These are phyloP conservation scores for Pouteria campechiana DNA, from an alignment of 179 eudicot genomes.

Conservation along the genomic window DNA sequence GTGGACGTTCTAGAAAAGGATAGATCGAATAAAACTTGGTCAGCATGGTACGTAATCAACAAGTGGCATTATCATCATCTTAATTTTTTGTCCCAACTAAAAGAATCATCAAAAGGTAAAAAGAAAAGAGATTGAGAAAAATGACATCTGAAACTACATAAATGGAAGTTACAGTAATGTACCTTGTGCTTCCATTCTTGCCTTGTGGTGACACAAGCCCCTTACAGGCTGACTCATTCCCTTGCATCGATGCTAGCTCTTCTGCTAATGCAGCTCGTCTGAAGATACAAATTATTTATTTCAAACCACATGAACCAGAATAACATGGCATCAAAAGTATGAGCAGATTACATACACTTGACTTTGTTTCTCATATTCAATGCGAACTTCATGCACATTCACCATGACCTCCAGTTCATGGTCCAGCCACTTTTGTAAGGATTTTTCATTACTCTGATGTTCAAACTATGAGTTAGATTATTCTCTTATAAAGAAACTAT, in stretches of 20 bases:
- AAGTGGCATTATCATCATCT: too few species aligned
- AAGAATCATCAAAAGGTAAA: too few species aligned
- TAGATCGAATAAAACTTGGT: not conserved
- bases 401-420: conserved; percentile 97
- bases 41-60: too few species aligned
- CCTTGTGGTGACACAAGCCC: conserved; percentile 90
- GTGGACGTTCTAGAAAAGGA: conserved; percentile 78
- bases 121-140: too few species aligned
- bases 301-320: not conserved
- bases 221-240: conserved; percentile 78
- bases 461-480: conserved; percentile 6
- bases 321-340: not conserved
- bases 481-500: not conserved
- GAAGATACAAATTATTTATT: conserved; percentile 13
- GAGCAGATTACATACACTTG: conserved; percentile 68
- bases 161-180: conserved; percentile 1
- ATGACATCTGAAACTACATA: too few species aligned
- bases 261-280: conserved; percentile 97
- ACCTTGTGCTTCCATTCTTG: conserved; percentile 89
- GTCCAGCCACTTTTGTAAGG: conserved; percentile 96
- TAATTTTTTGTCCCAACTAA: too few species aligned
- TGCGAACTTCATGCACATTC: conserved; percentile 96
- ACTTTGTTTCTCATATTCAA: conserved; percentile 95
- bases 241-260: conserved; percentile 89
- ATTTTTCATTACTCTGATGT: conserved; percentile 79